Evolutionary conservation across 2,329 filamentous ascomycete genomes (phyloP), one percentile per base, ranked within the genome.

Genomic region (Epichloe uncinata): DNA sequence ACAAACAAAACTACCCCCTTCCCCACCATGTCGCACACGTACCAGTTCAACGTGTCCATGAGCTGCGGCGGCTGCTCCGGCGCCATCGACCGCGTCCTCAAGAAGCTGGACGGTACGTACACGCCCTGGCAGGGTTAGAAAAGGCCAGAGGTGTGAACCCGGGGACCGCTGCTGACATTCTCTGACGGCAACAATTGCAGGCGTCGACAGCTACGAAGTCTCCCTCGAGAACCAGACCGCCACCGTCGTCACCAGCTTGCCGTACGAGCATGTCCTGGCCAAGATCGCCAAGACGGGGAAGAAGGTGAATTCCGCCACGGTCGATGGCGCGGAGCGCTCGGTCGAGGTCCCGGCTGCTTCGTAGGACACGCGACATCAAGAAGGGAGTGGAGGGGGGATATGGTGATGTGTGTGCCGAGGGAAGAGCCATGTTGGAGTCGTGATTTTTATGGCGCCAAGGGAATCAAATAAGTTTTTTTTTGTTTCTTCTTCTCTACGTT

Each of bases 221-320:
- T 88, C 81, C 87, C 87, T 97, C 63, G 87, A 95, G 55, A 82
- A 75, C 57, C 89, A 97, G 68, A 88, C 79, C 54, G 91, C 88
- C 56, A 81, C 81, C 57, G 79, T 97, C 58, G 73, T 84, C 58
- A 81, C 89, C 55, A 73, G 69, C 50, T 75, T 94, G 55, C 73
- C 78, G 52, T 95, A 91, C 73, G 81, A 87, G 57, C 87, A 81
- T 45, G 87, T 95, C 52, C 80, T 95, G 53, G 76, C 78, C 64
- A 94, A 87, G 66, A 95, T 96, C 68, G 82, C 85, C 77, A 95
- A 95, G 81, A 95, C 90, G 12, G 90, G 90, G 62, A 96, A 96
- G 80, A 85, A 84, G 63, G 82, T 96, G 65, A 94, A 85, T 69
- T 81, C 76, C 30, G 85, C 77, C 58, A 79, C 81, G 72, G 83